phyloP scores from a whole-genome alignment of 306 rosid species.

The Herpetospermum pedunculosum region DNA sequence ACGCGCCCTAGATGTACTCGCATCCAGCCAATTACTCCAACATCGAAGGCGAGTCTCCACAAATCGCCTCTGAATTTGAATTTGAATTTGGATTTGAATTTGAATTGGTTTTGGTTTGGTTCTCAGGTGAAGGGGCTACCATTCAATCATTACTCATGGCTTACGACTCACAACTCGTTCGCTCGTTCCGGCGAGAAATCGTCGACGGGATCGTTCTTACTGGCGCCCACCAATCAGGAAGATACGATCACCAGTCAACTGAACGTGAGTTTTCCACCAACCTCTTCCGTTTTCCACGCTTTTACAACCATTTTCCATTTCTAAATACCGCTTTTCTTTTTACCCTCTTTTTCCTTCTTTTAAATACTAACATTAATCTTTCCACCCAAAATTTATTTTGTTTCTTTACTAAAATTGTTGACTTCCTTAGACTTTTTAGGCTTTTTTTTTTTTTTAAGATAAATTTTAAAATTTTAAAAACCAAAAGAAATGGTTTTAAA shows the following conservation, averaged over 20 bases:
- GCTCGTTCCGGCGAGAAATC: slow-evolving; percentile 58
- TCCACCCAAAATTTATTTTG: background rate
- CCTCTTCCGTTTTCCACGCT: background rate
- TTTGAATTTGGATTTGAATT: too few relatives aligned
- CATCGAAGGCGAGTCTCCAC: slow-evolving; percentile 37
- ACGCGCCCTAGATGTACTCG: slow-evolving; percentile 83
- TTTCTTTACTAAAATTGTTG: background rate
- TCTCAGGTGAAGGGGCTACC: slow-evolving; percentile 57
- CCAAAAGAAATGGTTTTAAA: background rate
- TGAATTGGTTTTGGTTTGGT: background rate
- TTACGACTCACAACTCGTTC: slow-evolving; percentile 84
- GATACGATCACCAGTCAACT: slow-evolving; percentile 65
- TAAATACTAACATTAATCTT: too few relatives aligned
- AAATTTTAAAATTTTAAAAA: background rate
- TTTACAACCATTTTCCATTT: background rate
- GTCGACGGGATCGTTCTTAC: slow-evolving; percentile 36
- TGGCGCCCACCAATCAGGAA: slow-evolving; percentile 74
- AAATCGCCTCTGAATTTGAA: background rate
- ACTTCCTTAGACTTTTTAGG: too few relatives aligned
- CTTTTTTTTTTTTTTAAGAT: background rate
- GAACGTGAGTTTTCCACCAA: slow-evolving; percentile 28
- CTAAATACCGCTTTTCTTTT: background rate
- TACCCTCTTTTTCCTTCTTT: background rate
- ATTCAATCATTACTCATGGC: slow-evolving; percentile 81
- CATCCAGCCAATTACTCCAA: slow-evolving; percentile 45